phyloP scores from a whole-genome alignment of 345 rosid genomes.

The Populus pruinosa region DNA sequence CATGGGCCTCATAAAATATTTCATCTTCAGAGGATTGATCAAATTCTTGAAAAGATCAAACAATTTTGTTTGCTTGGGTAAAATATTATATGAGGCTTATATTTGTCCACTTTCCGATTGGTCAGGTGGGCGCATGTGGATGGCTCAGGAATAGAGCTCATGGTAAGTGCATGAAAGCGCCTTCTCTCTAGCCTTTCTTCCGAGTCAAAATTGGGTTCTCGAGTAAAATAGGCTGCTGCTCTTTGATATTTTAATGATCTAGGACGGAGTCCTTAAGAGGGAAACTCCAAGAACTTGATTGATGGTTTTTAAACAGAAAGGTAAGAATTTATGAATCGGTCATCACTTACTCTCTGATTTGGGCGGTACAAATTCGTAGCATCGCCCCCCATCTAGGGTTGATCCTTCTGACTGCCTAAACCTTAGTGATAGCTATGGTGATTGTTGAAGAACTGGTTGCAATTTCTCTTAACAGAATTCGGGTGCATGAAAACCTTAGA shows the following conservation, averaged over 20 bases:
- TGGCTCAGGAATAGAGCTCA: conserved; percentile 21
- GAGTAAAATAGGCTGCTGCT: neutral
- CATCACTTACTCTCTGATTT: no score
- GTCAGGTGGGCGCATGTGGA: conserved; percentile 32
- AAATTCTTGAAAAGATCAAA: neutral
- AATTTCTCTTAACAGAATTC: no score
- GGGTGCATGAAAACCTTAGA: neutral
- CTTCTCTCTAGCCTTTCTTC: neutral
- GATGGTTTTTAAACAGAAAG: neutral
- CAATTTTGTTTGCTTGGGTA: neutral
- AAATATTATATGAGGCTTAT: conserved; percentile 18
- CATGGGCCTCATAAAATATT: conserved; percentile 20
- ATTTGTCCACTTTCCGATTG: conserved; percentile 27
- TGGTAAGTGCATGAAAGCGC: conserved; percentile 19
- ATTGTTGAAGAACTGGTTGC: no score
- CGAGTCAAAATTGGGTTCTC: neutral
- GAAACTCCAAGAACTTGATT: neutral
- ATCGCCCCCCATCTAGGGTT: no score
- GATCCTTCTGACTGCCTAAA: no score
- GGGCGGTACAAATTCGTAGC: no score
- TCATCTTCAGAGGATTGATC: conserved; percentile 1
- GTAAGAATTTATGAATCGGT: neutral
- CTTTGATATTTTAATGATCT: neutral
- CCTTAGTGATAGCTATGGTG: no score
- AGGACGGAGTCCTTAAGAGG: neutral